A percentile compares a stretch with the other conserved stretches of the same genome.
These are phyloP conservation scores for Ceriops zippeliana DNA, from an alignment of 345 rosid genomes.

Conservation along the genomic window DNA sequence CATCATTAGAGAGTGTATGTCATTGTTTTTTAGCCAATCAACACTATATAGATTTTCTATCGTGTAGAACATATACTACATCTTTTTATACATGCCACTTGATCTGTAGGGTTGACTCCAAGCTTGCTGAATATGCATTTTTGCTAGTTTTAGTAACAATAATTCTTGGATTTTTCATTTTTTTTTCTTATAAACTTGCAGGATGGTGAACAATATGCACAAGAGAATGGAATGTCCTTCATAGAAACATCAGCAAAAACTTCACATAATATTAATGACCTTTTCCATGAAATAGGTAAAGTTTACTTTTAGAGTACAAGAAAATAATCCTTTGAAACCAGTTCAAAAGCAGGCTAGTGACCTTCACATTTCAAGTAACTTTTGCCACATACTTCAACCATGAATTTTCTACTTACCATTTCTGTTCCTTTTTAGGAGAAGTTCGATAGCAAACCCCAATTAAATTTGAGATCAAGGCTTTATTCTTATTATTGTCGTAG, in stretches of 20 bases:
- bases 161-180: not conserved
- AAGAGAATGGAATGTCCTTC: conserved; percentile 44
- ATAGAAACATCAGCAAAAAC: conserved; percentile 46
- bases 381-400: too few relatives aligned
- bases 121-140: not conserved
- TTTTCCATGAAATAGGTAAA: conserved; percentile 40
- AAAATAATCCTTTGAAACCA: too few relatives aligned
- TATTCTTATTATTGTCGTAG: not conserved
- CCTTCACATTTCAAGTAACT: too few relatives aligned
- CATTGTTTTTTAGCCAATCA: too few relatives aligned
- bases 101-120: not conserved
- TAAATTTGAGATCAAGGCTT: too few relatives aligned
- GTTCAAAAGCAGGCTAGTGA: too few relatives aligned
- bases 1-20: too few relatives aligned
- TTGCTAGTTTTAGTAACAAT: not conserved
- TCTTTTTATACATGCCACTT: not conserved
- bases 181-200: conserved; percentile 4
- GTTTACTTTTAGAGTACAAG: not conserved
- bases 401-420: not conserved
- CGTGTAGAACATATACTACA: not conserved
- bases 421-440: too few relatives aligned
- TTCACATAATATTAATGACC: conserved; percentile 34
- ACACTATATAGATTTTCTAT: not conserved
- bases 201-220: conserved; percentile 36
- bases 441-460: too few relatives aligned